Conservation (phyloP, 495 filamentous ascomycete genomes). For the Ascobolus immersus region DNA sequence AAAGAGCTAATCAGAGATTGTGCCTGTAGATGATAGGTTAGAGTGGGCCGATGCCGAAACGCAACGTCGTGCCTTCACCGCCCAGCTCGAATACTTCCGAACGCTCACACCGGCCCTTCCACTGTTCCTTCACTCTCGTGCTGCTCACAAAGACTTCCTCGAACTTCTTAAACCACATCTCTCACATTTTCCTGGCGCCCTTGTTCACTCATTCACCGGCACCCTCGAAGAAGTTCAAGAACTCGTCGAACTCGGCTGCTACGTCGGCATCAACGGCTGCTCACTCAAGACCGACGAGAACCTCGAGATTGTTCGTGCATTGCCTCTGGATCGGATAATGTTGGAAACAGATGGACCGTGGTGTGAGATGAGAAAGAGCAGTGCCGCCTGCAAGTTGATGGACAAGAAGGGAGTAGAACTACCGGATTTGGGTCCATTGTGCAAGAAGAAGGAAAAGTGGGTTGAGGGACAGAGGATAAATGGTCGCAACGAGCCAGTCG, state of each 20-base stretch:
- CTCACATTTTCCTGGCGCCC: slow-evolving; percentile 29
- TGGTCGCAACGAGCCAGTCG: slow-evolving; percentile 71
- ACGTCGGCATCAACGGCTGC: slow-evolving; percentile 77
- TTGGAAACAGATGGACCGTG: slow-evolving; percentile 89
- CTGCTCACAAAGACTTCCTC: slow-evolving; percentile 62
- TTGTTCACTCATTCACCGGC: slow-evolving; percentile 83
- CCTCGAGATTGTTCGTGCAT: slow-evolving; percentile 47
- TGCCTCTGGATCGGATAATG: slow-evolving; percentile 51
- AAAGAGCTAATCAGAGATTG: too few relatives aligned
- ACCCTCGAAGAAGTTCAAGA: slow-evolving; percentile 56
- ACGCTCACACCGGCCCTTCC: slow-evolving; percentile 50
- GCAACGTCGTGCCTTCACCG: too few relatives aligned
- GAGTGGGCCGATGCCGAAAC: too few relatives aligned
- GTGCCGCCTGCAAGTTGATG: slow-evolving; percentile 34
- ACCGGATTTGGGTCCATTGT: slow-evolving; percentile 13
- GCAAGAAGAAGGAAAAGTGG: slow-evolving; percentile 87
- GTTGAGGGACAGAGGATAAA: slow-evolving; percentile 60
- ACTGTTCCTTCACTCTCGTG: slow-evolving; percentile 72
- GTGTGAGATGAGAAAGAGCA: slow-evolving; percentile 43
- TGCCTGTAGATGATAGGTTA: too few relatives aligned
- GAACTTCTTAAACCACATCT: slow-evolving; percentile 29
- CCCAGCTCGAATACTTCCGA: slow-evolving; percentile 70
- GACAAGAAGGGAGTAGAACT: slow-evolving; percentile 17
- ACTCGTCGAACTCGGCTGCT: slow-evolving; percentile 47
- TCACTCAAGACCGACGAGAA: slow-evolving; percentile 82